Evolutionary conservation across 2,329 filamentous ascomycete genomes (phyloP), one percentile per base, ranked within the genome.

Genomic region (Fusarium pseudoanthophilum): DNA sequence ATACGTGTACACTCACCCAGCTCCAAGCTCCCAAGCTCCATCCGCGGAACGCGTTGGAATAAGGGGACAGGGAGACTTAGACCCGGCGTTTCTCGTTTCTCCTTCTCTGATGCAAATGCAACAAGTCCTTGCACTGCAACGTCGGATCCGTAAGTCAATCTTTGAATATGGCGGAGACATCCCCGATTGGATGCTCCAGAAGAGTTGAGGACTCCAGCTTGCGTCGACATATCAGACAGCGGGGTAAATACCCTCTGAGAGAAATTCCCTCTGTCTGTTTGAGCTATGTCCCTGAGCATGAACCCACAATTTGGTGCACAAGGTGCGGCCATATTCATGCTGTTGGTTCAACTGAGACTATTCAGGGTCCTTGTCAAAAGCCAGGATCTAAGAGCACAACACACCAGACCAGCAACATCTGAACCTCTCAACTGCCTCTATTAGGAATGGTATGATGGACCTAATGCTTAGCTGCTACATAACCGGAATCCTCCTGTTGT

Each of bases 151-250:
- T 36, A 37, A 11, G 30, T 16, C 4, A 34, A 49, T 40, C 40
- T 48, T 21, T 55, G 39, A 49, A 53, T 15, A 15, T 2, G 7
- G 11, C 60, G 46, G 60, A 24, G 32, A 21, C 20, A 21, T 46
- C 52, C 55, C 67, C 61, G 67, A 71, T 71, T 71, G 68, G 67
- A 26, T 21, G 32, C 36, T n/a, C 28, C n/a, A 53, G 34, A 16
- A 48, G 32, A 20, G 21, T 42, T 20, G 46, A 60, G 66, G 52
- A 36, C 34, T 70, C 43, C 39, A 34, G 20, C 30, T 58, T 70
- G 45, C 37, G 55, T 53, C 39, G 42, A 55, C 43, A 52, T 67
- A 32, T 53, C 28, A 56, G 11, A 34, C 34, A 60, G 49, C 34
- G 55, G 39, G 43, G 36, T 28, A 36, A 42, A 51, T 59, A 43